Conservation (phyloP, 768 basidiomycete species). For the Mycena latifolia region DNA sequence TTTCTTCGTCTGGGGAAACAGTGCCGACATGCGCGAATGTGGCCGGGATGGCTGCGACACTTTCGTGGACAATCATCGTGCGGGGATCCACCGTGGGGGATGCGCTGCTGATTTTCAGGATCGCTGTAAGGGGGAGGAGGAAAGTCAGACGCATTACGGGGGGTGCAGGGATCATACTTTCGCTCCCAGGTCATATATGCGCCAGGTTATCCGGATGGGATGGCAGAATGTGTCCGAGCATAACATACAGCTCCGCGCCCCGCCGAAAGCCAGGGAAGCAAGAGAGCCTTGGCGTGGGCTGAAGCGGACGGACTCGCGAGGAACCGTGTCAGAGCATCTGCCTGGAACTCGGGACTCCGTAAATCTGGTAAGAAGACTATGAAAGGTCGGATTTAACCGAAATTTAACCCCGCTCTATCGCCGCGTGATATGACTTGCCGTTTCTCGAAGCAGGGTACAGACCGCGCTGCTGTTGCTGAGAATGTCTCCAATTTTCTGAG, state of each 20-base stretch:
- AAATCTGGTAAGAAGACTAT: conserved; percentile 7
- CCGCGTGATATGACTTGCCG: conserved; percentile 8
- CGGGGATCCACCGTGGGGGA: conserved; percentile 15
- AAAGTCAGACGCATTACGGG: conserved; percentile 13
- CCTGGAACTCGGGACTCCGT: background rate
- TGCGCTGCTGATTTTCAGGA: background rate
- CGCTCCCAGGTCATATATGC: conserved; percentile 3
- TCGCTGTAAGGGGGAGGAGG: conserved; percentile 14
- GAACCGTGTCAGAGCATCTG: conserved; percentile 1
- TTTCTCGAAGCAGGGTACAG: conserved; percentile 8
- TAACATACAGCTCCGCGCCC: background rate
- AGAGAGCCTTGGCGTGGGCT: background rate
- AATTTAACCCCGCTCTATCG: conserved; percentile 9
- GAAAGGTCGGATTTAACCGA: background rate
- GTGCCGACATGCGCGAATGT: conserved; percentile 23
- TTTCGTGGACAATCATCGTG: conserved; percentile 26
- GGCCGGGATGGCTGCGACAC: conserved; percentile 8
- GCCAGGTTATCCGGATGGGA: too few species aligned
- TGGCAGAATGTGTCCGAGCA: conserved; percentile 4
- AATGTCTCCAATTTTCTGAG: background rate
- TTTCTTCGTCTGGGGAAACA: conserved; percentile 27
- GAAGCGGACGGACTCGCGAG: conserved; percentile 3
- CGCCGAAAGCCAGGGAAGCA: background rate
- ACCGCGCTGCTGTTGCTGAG: background rate
- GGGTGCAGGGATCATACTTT: conserved; percentile 1